Base-by-base conservation (phyloP, 371 early-diverging fungal genomes). In the Lichtheimia hyalospora region DNA sequence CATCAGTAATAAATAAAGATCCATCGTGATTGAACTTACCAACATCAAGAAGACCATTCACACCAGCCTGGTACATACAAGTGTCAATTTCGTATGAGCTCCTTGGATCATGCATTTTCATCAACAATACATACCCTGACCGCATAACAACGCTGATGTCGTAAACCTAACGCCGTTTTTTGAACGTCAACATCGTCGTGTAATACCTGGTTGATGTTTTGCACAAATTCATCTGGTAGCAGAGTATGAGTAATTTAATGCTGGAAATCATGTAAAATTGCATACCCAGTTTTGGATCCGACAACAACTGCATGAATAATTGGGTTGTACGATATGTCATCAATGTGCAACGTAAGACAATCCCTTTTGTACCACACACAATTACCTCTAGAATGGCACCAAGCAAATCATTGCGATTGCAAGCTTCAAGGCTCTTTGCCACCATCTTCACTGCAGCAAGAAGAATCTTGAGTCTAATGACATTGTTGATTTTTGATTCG, bases 1-100 rank as follows among this genome's bases (percentile, higher is more conserved):
- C n/a, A 20, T 51, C 24, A 18, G 52, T 5, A 25, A 25, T 23
- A 13, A 13, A 23, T 39, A 49, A 41, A 24, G 3, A 51, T 24
- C 1, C 27, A 23, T 6, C 6, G 41, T 14, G 24, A 0, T 34
- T n/a, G 12, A 44, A 65, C 78, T 70, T 83, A 83, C 90, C 93
- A 43, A 96, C 93, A 69, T 96, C 97, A 13, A 96, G 81, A 39
- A 96, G 74, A 0, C 94, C 93, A 67, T 92, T 92, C 40, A 89
- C 84, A 0, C 93, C 94, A 5, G 92, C 83, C 85, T 40, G 52
- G 42, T 14, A 58, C 55, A 28, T 25, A 25, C 23, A 18, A 15
- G 3, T 25, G 21, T 3, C 16, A 49, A 41, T 40, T n/a, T 25
- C 2, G 10, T 8, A 34, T 34, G 10, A 34, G 34, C 1, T 8